Percentiles rank a stretch among this genome's conserved stretches.
phyloP scores from a whole-genome alignment of 192 early-diverging fungal species.

The Linnemannia elongata region DNA sequence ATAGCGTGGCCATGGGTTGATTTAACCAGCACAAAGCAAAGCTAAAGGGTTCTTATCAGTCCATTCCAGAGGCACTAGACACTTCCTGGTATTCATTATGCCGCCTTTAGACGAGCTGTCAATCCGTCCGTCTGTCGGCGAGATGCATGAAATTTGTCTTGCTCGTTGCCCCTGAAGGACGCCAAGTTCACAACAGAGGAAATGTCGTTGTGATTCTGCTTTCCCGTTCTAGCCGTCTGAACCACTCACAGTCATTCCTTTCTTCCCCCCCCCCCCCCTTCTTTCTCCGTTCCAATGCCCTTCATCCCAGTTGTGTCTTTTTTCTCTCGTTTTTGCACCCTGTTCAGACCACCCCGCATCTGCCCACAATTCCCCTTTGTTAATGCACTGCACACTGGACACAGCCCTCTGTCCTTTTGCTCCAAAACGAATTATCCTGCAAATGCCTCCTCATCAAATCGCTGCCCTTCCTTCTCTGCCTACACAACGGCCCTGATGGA shows the following conservation, averaged over 20 bases:
- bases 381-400: neutral
- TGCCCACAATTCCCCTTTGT: neutral
- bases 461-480: neutral
- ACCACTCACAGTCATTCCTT: neutral
- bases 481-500: neutral
- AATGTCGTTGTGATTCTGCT: neutral
- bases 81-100: neutral
- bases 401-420: neutral
- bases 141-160: neutral
- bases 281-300: constrained; percentile 1
- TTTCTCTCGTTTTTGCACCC: neutral
- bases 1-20: neutral
- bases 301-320: neutral
- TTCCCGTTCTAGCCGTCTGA: neutral
- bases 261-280: neutral
- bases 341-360: neutral
- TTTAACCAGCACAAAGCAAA: neutral
- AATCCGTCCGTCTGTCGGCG: neutral
- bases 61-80: neutral
- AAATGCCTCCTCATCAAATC: neutral
- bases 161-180: neutral
- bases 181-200: neutral
- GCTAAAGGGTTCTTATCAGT: neutral
- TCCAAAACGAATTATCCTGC: neutral
- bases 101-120: neutral